Percentiles rank a stretch among this genome's conserved stretches.
phyloP scores from a whole-genome alignment of 768 basidiomycete species.

The Tephrocybe sp. region DNA sequence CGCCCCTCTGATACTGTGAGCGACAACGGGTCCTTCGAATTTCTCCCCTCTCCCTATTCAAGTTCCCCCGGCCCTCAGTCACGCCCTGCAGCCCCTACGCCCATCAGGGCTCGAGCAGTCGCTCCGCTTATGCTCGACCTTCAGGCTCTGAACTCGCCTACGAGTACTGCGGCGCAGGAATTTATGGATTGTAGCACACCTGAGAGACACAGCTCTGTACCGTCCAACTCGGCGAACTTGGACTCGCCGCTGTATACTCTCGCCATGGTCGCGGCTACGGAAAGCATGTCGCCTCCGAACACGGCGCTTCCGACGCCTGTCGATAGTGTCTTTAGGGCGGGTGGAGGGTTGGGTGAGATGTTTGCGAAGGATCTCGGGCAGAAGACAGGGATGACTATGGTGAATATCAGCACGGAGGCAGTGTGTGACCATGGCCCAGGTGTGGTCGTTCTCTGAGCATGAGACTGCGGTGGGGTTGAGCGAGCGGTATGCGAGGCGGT shows the following conservation, averaged over 20 bases:
- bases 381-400: constrained; percentile 8
- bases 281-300: constrained; percentile 23
- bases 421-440: constrained; percentile 15
- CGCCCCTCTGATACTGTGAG: constrained; percentile 14
- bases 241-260: constrained; percentile 22
- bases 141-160: constrained; percentile 22
- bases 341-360: not conserved
- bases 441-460: constrained; percentile 4
- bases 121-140: constrained; percentile 27
- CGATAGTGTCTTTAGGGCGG: constrained; percentile 23
- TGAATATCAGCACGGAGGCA: constrained; percentile 18
- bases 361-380: constrained; percentile 13
- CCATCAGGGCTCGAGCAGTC: constrained; percentile 24
- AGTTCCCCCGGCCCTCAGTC: not conserved
- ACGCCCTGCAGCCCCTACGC: constrained; percentile 12
- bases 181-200: constrained; percentile 21
- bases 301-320: constrained; percentile 29
- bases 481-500: not conserved
- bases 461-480: not conserved
- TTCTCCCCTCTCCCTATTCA: constrained; percentile 4
- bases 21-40: not conserved
- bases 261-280: constrained; percentile 15
- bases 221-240: constrained; percentile 22
- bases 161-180: constrained; percentile 24
- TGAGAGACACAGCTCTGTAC: constrained; percentile 24